Evolutionary conservation across 306 rosid species (phyloP), one percentile per base, ranked within the genome.

Genomic region (Quercus parvula): DNA sequence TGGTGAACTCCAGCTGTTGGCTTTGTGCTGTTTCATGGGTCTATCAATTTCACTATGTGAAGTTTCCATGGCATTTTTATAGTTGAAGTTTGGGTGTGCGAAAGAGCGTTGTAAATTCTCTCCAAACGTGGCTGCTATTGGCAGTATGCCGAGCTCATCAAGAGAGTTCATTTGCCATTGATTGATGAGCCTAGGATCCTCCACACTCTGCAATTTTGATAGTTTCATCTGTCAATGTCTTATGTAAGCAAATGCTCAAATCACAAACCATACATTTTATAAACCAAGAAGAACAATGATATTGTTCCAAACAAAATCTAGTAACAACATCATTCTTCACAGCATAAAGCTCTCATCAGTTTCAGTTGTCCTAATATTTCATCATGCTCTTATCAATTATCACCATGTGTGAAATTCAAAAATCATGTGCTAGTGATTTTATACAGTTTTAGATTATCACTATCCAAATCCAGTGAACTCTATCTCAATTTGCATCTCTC

Each of bases 91-190:
- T 76, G 85, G 49, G 33, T 79, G 85, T 52, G 82, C 77, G 75
- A 87, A 82, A 58, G 85, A 74, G 30, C 85, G 88, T 20, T 88
- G 97, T 51, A 90, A 83, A 82, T 75, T 89, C 75, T 90, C 91
- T 68, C 86, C 97, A 78, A 88, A 90, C 71, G 87, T 73, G 73
- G 94, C 77, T 73, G 86, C 76, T 41, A 82, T 51, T 62, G 91
- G 91, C 68, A 80, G 63, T 57, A 85, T 78, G 76, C 85, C 77
- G 73, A 82, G 84, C 18, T 87, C 87, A 69, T 91, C 91, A 9
- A 84, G 77, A 58, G 90, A 86, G 88, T 73, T 83, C 82, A 88
- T 80, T 78, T 86, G 89, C 94, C 92, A 91, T 56, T 89, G 93
- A 49, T 87, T 86, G 33, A 82, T 85, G 77, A 86, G 86, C 80